These are phyloP conservation scores for Neovahlkampfia damariscottae DNA, from an alignment of 78 protist species.

Conservation along the genomic window DNA sequence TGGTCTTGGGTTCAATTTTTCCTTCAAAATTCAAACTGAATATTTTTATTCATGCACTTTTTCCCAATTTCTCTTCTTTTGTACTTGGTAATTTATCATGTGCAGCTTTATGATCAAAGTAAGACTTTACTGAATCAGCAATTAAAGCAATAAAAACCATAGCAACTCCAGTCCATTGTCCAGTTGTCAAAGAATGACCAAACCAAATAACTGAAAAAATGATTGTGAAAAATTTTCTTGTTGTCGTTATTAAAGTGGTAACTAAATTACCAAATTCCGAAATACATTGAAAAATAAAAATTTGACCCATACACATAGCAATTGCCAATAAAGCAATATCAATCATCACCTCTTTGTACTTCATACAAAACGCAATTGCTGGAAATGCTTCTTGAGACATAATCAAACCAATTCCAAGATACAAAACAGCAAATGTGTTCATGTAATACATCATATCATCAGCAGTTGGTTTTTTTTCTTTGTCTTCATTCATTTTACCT, in stretches of 20 bases:
- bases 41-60: no score
- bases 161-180: conserved; percentile 6
- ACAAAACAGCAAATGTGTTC: conserved; percentile 5
- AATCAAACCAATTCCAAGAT: not conserved
- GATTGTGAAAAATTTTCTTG: conserved; percentile 39
- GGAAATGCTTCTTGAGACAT: not conserved
- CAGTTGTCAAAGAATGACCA: not conserved
- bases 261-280: not conserved
- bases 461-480: not conserved
- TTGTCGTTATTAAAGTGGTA: conserved; percentile 18
- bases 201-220: conserved; percentile 17
- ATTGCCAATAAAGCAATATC: conserved; percentile 4
- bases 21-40: no score
- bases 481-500: not conserved
- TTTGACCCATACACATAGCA: conserved; percentile 28
- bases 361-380: not conserved
- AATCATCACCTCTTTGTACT: not conserved
- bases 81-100: no score
- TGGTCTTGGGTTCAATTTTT: no score
- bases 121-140: no score
- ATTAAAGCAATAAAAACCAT: conserved; percentile 5
- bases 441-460: conserved; percentile 18
- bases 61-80: no score
- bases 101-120: no score
- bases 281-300: conserved; percentile 26